Evolutionary conservation across 2,329 filamentous ascomycete genomes (phyloP).

Genomic region (Pseudogymnoascus sp.): DNA sequence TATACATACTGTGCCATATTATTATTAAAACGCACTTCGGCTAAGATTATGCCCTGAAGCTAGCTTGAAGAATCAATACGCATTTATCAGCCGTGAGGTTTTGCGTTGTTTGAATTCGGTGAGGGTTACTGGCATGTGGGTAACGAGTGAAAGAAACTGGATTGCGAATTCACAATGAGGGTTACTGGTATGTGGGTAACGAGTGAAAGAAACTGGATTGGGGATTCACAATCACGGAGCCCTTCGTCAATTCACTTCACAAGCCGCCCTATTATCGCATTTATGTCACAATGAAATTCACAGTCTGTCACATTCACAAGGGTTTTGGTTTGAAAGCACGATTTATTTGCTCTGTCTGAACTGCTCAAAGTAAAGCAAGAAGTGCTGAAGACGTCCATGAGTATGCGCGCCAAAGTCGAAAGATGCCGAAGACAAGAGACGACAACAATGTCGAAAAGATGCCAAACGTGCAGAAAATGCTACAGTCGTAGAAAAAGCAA

Average conservation of each 20-base stretch:
- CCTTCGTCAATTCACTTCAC: background rate
- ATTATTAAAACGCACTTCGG: background rate
- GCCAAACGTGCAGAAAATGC: too few relatives aligned
- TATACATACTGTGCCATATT: background rate
- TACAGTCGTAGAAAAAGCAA: too few relatives aligned
- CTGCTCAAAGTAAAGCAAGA: background rate
- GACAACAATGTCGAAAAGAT: too few relatives aligned
- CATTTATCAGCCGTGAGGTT: background rate
- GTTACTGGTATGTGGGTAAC: background rate
- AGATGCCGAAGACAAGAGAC: too few relatives aligned
- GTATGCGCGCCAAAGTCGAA: background rate
- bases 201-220: background rate
- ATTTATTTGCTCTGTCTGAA: background rate
- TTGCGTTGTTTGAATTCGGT: background rate
- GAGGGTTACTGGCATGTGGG: background rate
- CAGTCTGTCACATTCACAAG: background rate
- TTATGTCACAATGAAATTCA: background rate
- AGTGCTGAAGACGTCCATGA: background rate
- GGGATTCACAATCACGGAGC: background rate
- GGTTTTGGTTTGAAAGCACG: background rate
- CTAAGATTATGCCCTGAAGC: background rate
- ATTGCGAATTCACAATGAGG: background rate
- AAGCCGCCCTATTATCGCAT: background rate
- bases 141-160: background rate
- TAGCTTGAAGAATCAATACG: background rate